Conservation (phyloP, 805 yeast genomes). For the Jamesozyma lodderae region DNA sequence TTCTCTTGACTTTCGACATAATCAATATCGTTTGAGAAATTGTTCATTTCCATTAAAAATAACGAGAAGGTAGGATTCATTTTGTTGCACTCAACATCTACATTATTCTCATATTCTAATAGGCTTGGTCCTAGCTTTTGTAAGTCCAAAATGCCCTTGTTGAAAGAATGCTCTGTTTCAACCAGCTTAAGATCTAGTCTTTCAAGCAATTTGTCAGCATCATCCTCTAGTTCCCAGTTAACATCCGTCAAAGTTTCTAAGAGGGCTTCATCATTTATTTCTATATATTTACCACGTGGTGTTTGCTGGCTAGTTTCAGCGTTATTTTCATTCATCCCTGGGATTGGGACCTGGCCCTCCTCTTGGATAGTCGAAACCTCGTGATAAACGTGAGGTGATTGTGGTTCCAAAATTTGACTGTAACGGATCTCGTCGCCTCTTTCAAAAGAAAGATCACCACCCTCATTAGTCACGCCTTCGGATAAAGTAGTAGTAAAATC, state of each 20-base stretch:
- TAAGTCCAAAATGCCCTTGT: slow-evolving; percentile 45
- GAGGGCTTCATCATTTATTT: slow-evolving; percentile 28
- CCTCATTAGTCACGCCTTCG: slow-evolving; percentile 9
- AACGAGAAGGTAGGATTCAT: slow-evolving; percentile 47
- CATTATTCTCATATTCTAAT: slow-evolving; percentile 34
- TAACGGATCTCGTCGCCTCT: slow-evolving; percentile 27
- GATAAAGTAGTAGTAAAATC: slow-evolving; percentile 13
- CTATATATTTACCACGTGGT: slow-evolving; percentile 23
- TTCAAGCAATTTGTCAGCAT: slow-evolving; percentile 46
- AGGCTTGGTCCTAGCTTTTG: slow-evolving; percentile 37
- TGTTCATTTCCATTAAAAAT: slow-evolving; percentile 52
- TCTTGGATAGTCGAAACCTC: slow-evolving; percentile 29
- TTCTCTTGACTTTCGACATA: slow-evolving; percentile 66
- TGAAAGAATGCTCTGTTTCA: slow-evolving; percentile 52
- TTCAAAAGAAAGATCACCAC: slow-evolving; percentile 29
- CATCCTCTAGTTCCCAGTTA: slow-evolving; percentile 66
- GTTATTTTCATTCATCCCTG: slow-evolving; percentile 1
- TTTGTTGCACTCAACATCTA: slow-evolving; percentile 45
- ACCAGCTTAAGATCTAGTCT: slow-evolving; percentile 53
- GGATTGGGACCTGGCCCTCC: slow-evolving; percentile 11
- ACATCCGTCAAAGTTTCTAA: slow-evolving; percentile 64
- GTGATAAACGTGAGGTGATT: slow-evolving; percentile 18
- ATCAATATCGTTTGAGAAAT: slow-evolving; percentile 58
- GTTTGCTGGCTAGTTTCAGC: neutral
- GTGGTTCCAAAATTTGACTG: slow-evolving; percentile 14